Evolutionary conservation across 1,139 yeast species (phyloP).

Genomic region (Geotrichum carabidarum): DNA sequence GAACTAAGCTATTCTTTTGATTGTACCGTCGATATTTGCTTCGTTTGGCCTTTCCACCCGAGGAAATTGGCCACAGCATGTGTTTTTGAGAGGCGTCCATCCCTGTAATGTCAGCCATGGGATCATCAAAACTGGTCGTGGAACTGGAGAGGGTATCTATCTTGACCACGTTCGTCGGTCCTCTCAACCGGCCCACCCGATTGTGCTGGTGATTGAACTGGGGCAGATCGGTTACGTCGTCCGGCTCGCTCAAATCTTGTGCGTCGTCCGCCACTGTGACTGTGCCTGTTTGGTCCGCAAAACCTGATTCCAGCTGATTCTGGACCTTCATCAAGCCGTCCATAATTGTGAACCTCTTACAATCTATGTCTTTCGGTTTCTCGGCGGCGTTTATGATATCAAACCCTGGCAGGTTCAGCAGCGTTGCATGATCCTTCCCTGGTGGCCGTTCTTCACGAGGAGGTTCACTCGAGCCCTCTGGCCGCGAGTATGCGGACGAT

Average conservation of each 20-base stretch:
- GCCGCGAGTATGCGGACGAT: too few species aligned
- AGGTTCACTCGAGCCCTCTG: too few species aligned
- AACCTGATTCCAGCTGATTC: conserved; percentile 2
- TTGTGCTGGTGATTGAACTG: not conserved
- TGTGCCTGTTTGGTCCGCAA: not conserved
- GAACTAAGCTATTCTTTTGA: not conserved
- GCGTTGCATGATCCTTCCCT: not conserved
- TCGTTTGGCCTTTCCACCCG: not conserved
- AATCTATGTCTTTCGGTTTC: not conserved
- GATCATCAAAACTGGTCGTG: not conserved
- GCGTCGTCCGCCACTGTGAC: conserved; percentile 1
- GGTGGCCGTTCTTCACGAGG: not conserved
- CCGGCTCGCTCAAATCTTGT: not conserved
- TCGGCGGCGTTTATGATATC: not conserved
- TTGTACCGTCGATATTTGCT: conserved; percentile 1
- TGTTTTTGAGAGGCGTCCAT: not conserved
- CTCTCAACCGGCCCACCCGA: not conserved
- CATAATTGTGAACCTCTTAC: not conserved
- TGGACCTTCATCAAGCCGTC: conserved; percentile 15
- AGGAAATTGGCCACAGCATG: not conserved
- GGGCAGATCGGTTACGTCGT: not conserved
- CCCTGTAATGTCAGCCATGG: not conserved
- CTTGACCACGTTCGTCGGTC: not conserved
- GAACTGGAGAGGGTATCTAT: not conserved
- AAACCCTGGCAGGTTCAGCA: not conserved